Conservation (phyloP, 1,284 basidiomycete species). For the Fomes fomentarius region DNA sequence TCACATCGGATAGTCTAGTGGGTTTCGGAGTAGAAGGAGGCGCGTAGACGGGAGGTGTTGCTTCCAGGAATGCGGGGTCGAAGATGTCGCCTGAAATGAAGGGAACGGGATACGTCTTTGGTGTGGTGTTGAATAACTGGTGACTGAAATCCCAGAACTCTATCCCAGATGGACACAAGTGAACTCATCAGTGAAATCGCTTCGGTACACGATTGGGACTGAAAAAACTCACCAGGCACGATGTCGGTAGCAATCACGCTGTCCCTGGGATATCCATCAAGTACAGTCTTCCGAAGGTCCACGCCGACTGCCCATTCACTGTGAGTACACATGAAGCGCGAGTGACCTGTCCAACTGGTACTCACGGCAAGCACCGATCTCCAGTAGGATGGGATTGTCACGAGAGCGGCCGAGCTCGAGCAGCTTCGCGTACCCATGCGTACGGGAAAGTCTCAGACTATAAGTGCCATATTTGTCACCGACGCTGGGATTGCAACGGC, state of each 20-base stretch:
- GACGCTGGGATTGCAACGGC: no score
- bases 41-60: constrained; percentile 31
- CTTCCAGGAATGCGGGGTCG: constrained; percentile 37
- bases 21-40: constrained; percentile 27
- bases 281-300: constrained; percentile 44
- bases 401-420: constrained; percentile 43
- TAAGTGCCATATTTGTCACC: no score
- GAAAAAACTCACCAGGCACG: constrained; percentile 32
- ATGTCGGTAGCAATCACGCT: constrained; percentile 41
- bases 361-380: constrained; percentile 54
- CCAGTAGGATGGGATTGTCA: constrained; percentile 50
- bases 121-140: constrained; percentile 36
- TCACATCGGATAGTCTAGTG: constrained; percentile 38
- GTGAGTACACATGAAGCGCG: not conserved
- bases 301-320: constrained; percentile 43
- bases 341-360: not conserved
- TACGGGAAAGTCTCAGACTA: constrained; percentile 39
- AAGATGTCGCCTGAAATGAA: constrained; percentile 54
- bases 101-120: constrained; percentile 44
- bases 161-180: constrained; percentile 31
- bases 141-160: constrained; percentile 40
- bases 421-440: constrained; percentile 46
- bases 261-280: constrained; percentile 41
- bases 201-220: no score
- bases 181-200: not conserved